Evolutionary conservation across 2,329 filamentous ascomycete species (phyloP).

Genomic region (Nigrospora osmanthi): DNA sequence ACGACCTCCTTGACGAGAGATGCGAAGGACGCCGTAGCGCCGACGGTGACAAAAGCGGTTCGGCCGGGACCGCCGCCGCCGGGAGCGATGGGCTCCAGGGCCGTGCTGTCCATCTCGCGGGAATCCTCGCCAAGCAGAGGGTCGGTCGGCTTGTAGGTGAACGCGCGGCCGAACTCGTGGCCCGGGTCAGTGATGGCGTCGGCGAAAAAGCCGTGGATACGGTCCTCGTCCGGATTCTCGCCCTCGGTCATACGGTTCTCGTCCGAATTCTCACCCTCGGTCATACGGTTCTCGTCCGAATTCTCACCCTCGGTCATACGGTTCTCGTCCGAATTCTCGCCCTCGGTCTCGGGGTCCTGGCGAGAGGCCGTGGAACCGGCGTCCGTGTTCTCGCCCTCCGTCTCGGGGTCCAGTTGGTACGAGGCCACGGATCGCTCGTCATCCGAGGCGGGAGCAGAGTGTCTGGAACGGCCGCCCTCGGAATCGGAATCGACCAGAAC

Average conservation of each 20-base stretch:
- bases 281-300: neutral
- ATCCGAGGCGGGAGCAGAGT: too few species aligned
- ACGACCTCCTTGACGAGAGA: constrained; percentile 62
- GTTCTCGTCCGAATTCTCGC: neutral
- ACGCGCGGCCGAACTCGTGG: neutral
- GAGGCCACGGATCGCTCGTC: neutral
- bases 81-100: neutral
- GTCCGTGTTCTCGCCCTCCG: too few species aligned
- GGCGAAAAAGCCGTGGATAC: neutral
- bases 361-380: neutral
- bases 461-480: too few species aligned
- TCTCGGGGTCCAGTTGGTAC: neutral
- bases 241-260: neutral
- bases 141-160: neutral
- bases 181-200: neutral
- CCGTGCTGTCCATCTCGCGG: too few species aligned
- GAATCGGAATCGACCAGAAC: too few species aligned
- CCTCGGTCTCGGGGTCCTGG: too few species aligned
- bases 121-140: neutral
- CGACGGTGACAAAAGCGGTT: constrained; percentile 79
- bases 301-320: neutral
- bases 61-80: constrained; percentile 9
- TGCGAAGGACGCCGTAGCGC: constrained; percentile 81
- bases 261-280: neutral
- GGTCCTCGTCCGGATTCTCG: neutral